Percentiles rank a stretch among this genome's conserved stretches.
Evolutionary conservation across 768 basidiomycete genomes (phyloP).

Genomic region (Tricholoma flavovirens): DNA sequence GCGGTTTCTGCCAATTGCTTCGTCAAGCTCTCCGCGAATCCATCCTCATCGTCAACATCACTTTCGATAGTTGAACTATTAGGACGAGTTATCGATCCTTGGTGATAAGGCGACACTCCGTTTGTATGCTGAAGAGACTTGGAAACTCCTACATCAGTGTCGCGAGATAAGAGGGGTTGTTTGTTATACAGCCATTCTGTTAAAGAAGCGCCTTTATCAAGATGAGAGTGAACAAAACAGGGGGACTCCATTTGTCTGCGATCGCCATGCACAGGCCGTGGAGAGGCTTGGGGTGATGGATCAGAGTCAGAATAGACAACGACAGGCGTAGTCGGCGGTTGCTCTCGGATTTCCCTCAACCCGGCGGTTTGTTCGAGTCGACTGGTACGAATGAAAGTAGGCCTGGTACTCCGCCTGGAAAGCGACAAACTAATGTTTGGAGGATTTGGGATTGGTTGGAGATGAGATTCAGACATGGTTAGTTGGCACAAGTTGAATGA

Average conservation of each 20-base stretch:
- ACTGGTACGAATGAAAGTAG: slow-evolving; percentile 40
- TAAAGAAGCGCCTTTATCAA: slow-evolving; percentile 76
- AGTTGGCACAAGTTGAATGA: neutral
- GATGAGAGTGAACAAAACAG: slow-evolving; percentile 90
- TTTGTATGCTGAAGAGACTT: slow-evolving; percentile 36
- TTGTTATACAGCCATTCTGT: slow-evolving; percentile 63
- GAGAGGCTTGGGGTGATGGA: slow-evolving; percentile 13
- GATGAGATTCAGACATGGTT: slow-evolving; percentile 9
- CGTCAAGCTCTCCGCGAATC: slow-evolving; percentile 74
- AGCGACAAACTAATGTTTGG: slow-evolving; percentile 31
- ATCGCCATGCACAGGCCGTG: slow-evolving; percentile 10
- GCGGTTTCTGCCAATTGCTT: slow-evolving; percentile 95
- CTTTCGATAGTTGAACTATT: slow-evolving; percentile 20
- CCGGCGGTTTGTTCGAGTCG: too few species aligned
- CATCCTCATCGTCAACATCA: slow-evolving; percentile 57
- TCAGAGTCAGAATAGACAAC: slow-evolving; percentile 15
- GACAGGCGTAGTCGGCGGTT: neutral
- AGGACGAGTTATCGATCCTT: slow-evolving; percentile 10
- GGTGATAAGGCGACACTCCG: neutral
- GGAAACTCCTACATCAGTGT: slow-evolving; percentile 43
- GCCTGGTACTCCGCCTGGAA: slow-evolving; percentile 38
- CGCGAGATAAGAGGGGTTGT: slow-evolving; percentile 29
- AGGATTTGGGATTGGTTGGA: slow-evolving; percentile 29
- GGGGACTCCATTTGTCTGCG: slow-evolving; percentile 55
- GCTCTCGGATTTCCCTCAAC: too few species aligned